Base-by-base conservation (phyloP, 148 eudicot genomes). In the Cornus controversa region DNA sequence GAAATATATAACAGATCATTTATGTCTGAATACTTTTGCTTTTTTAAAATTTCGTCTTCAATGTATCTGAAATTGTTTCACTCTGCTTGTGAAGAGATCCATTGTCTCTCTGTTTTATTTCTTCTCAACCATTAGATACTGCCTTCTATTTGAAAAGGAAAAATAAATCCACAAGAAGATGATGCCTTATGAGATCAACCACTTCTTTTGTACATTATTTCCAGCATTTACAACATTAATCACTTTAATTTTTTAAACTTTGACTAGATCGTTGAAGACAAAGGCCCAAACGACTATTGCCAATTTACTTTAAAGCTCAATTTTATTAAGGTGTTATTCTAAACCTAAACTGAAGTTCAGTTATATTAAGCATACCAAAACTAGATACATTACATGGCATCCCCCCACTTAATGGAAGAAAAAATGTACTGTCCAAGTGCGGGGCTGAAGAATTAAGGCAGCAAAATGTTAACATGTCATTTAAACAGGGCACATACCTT, bases 401-500 rank as follows among this genome's bases (percentile, higher is more conserved):
- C 40, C 66, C 40, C 18, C 7, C 13, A 13, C 57, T 50, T 50
- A 50, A 50, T 6, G 45, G 45, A 40, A 40, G 45, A 40, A 40
- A 40, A 40, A 40, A 6, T 40, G 45, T 6, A 40, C 4, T 6
- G 45, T 6, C 45, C 8, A 40, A 40, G 1, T 40, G 6, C 10
- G 45, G 45, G 45, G 45, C 10, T 40, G 45, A 40, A 40, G 45
- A 40, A 40, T 3, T 1, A 20, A 45, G 47, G 42, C 36, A 75
- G 73, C 50, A 34, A 78, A 74, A 83, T 90, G 11, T 26, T 74
- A 40, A 13, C 9, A 14, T 93, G 27, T 22, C 25, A 27, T 25
- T 36, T 15, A 7, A 50, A 11, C 14, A 68, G 47, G 24, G 18
- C 15, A 28, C 34, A 13, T 75, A 80, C 83, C 98, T 89, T 90